Evolutionary conservation across 805 yeast genomes (phyloP).

Genomic region (Starmerella lactis-condensi): DNA sequence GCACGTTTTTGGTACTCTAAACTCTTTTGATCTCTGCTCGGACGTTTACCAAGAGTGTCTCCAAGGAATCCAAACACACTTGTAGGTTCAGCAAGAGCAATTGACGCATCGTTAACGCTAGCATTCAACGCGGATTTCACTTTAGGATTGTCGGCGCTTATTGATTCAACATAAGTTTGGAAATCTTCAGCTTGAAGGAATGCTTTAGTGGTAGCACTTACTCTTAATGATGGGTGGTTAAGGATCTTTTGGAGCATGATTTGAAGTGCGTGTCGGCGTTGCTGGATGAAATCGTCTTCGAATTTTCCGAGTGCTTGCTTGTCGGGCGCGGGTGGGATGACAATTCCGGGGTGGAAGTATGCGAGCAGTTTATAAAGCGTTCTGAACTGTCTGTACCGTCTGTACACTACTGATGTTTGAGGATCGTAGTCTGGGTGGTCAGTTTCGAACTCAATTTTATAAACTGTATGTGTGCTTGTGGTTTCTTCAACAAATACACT

Average conservation of each 20-base stretch:
- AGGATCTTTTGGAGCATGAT: slow-evolving; percentile 67
- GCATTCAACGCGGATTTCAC: too few species aligned
- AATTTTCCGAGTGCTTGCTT: slow-evolving; percentile 87
- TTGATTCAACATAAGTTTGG: too few species aligned
- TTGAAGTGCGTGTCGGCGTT: slow-evolving; percentile 66
- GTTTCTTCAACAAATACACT: slow-evolving; percentile 84
- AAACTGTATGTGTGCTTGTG: slow-evolving; percentile 74
- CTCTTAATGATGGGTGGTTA: slow-evolving; percentile 29
- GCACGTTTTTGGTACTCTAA: slow-evolving; percentile 47
- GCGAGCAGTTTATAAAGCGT: slow-evolving; percentile 86
- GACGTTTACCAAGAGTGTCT: too few species aligned
- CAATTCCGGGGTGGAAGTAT: slow-evolving; percentile 70
- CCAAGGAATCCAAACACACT: too few species aligned
- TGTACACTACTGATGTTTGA: slow-evolving; percentile 41
- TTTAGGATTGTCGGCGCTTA: too few species aligned
- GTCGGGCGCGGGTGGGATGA: slow-evolving; percentile 91
- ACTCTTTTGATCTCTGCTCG: too few species aligned
- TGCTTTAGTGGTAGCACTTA: too few species aligned
- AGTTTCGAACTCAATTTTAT: slow-evolving; percentile 51
- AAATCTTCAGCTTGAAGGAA: slow-evolving; percentile 65
- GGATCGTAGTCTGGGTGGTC: slow-evolving; percentile 25
- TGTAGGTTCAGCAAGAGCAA: too few species aligned
- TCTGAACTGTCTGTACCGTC: slow-evolving; percentile 81
- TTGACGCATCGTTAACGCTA: too few species aligned
- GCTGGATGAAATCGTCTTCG: slow-evolving; percentile 75